These are phyloP conservation scores for Amoebophrya sp. DNA, from an alignment of 169 alveolate genomes.

Conservation along the genomic window DNA sequence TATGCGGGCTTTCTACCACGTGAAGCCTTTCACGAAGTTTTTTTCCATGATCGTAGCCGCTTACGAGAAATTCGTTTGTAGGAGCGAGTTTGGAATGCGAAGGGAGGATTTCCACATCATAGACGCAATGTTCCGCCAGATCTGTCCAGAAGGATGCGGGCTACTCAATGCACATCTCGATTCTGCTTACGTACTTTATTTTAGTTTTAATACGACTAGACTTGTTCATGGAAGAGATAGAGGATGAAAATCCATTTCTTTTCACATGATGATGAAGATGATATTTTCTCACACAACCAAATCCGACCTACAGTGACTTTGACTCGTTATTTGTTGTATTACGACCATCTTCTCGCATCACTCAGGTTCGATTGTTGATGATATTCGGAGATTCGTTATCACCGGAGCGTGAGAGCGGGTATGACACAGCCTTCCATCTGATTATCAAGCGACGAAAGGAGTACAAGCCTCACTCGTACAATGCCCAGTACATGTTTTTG, in stretches of 20 bases:
- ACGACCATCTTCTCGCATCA: no score
- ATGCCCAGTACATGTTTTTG: background rate
- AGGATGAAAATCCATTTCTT: no score
- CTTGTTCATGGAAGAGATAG: no score
- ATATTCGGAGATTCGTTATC: background rate
- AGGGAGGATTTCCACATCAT: no score
- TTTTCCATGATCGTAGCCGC: background rate
- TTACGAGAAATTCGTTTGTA: background rate
- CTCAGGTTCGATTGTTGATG: background rate
- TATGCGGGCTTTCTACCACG: background rate
- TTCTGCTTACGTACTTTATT: background rate
- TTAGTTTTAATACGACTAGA: no score
- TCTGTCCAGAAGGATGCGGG: background rate
- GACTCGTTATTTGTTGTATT: no score
- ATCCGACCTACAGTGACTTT: no score
- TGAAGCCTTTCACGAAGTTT: slow-evolving; percentile 15
- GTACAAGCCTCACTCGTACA: background rate
- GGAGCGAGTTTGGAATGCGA: no score
- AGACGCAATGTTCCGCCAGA: background rate
- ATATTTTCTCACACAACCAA: no score
- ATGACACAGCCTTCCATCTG: background rate
- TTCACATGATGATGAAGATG: no score
- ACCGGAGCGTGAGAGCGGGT: no score
- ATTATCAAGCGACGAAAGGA: background rate
- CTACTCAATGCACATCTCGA: background rate